Conservation (phyloP, 306 rosid genomes). For the Crataegus laevigata region DNA sequence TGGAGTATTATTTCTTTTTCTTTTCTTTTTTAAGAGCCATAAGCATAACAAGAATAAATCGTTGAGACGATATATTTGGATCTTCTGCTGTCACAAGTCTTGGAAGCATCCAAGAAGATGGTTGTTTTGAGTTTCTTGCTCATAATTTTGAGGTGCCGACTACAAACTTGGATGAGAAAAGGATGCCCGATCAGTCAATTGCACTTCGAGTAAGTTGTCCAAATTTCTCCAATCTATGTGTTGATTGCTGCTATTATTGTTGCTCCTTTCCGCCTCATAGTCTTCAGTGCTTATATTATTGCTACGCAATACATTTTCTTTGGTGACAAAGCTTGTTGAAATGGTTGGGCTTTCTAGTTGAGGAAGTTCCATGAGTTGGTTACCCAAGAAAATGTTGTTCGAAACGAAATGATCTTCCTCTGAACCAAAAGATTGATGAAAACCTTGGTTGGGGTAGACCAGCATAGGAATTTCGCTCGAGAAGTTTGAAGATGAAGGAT, state of each 20-base stretch:
- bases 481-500: constrained; percentile 37
- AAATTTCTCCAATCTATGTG: constrained; percentile 58
- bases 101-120: constrained; percentile 54
- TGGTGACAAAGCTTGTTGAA: constrained; percentile 29
- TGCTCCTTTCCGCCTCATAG: constrained; percentile 29
- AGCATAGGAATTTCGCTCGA: constrained; percentile 8
- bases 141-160: constrained; percentile 18
- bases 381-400: background rate
- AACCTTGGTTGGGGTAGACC: constrained; percentile 12
- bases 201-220: constrained; percentile 44
- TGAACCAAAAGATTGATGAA: constrained; percentile 1
- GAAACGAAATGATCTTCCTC: background rate
- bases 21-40: background rate
- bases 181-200: background rate
- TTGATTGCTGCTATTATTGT: constrained; percentile 11
- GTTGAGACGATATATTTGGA: background rate
- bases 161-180: background rate
- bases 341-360: constrained; percentile 25
- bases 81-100: constrained; percentile 27
- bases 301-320: background rate
- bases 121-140: constrained; percentile 19
- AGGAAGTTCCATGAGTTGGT: constrained; percentile 7
- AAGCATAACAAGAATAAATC: background rate
- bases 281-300: constrained; percentile 21
- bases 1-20: background rate